phyloP scores from a whole-genome alignment of 2,329 filamentous ascomycete species.

The Fusarium liriodendri region DNA sequence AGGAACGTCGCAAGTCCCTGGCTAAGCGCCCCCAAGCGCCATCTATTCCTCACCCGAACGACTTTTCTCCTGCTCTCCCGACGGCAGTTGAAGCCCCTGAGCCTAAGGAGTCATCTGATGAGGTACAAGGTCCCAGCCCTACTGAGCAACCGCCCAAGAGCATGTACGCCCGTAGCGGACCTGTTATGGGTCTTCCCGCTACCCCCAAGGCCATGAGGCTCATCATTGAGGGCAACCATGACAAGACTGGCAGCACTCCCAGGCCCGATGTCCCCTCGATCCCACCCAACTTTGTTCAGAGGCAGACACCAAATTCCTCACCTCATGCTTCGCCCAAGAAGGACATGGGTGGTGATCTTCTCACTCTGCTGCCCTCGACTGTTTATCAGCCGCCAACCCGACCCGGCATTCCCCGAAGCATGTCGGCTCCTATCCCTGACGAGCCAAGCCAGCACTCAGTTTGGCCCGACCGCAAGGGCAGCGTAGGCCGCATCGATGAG shows the following conservation, averaged over 20 bases:
- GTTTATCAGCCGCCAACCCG: constrained; percentile 68
- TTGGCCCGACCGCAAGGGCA: constrained; percentile 50
- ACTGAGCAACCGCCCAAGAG: constrained; percentile 68
- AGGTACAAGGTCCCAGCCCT: constrained; percentile 70
- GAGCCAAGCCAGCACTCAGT: constrained; percentile 44
- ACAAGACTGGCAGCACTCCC: constrained; percentile 47
- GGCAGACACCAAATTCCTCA: constrained; percentile 54
- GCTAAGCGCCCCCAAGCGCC: constrained; percentile 84
- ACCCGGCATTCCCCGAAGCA: constrained; percentile 66
- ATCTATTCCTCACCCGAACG: constrained; percentile 79
- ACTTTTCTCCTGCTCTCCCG: constrained; percentile 52
- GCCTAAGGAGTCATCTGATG: constrained; percentile 53
- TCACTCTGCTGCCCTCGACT: constrained; percentile 68
- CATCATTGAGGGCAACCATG: constrained; percentile 71
- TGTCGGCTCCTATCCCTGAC: constrained; percentile 67
- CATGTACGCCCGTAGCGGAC: constrained; percentile 61
- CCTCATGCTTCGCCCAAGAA: constrained; percentile 50
- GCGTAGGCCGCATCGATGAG: constrained; percentile 59
- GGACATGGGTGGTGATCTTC: constrained; percentile 42
- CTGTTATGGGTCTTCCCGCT: constrained; percentile 82
- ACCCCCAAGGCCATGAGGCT: constrained; percentile 93
- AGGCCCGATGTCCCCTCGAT: constrained; percentile 69
- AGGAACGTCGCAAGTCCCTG: constrained; percentile 86
- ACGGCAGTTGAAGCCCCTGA: constrained; percentile 57
- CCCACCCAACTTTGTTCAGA: constrained; percentile 59